Evolutionary conservation across 768 basidiomycete genomes (phyloP), one percentile per base, ranked within the genome.

Genomic region (Macrocybe gigantea): DNA sequence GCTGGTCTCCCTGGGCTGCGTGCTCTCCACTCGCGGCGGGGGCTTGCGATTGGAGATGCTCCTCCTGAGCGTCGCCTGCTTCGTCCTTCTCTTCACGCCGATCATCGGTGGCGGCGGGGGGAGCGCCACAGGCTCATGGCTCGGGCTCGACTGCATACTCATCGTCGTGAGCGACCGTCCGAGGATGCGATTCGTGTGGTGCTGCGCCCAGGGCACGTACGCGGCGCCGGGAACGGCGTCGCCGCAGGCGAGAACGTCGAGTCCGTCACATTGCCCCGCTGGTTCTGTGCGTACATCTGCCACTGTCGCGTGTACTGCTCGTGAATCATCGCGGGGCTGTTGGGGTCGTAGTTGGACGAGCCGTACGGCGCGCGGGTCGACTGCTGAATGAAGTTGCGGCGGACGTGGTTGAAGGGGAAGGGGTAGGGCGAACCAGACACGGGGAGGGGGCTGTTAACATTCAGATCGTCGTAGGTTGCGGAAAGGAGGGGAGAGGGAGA

Each of bases 1-100:
- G 52, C 83, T 88, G 8, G 87, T 89, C 54, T 90, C 88, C 37
- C 87, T 68, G 6, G 88, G 87, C 56, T 89, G 86, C 0, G 88
- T 91, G 55, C 86, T 89, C 56, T 88, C 84, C 12, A 90, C 88
- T 9, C 88, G 73, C 7, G 85, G 86, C 1, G 88, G 88, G 1
- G 82, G 83, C 58, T 81, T 81, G 33, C 82, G 64, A 34, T 54
- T 57, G 15, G 64, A 55, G 5, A 58, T 49, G 48, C 64, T 60
- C 38, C 58, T 55, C 48, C 63, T 62, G 38, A 58, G 38, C 11
- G 55, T 51, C 37, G 35, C 49, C 6, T 49, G 52, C 7, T 50
- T 47, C 9, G 53, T 51, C 41, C 35, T 56, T 41, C 73, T 74
- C 57, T 76, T 75, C 41, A 74, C 48, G 1, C 76, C 69, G 13